Evolutionary conservation across 371 early-diverging fungal genomes (phyloP).

Genomic region (Apophysomyces variabilis): DNA sequence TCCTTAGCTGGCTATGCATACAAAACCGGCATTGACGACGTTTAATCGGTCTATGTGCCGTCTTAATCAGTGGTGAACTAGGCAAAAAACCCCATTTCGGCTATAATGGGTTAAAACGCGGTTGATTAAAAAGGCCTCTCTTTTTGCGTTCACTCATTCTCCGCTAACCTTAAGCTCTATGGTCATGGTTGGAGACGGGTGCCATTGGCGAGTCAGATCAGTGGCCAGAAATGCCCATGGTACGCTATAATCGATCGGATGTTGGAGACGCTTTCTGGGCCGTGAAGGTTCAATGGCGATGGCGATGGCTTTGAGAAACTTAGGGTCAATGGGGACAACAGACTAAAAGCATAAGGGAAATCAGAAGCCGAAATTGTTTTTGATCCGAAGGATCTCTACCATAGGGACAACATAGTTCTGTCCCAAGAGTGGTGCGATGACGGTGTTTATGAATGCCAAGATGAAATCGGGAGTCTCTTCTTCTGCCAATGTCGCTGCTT

Average conservation of each 20-base stretch:
- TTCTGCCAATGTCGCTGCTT: slow-evolving; percentile 18
- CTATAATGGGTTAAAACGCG: slow-evolving; percentile 23
- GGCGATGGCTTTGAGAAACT: slow-evolving; percentile 32
- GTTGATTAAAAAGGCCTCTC: neutral
- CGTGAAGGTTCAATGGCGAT: slow-evolving; percentile 24
- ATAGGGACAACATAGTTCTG: slow-evolving; percentile 32
- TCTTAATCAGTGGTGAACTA: slow-evolving; percentile 25
- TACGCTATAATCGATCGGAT: slow-evolving; percentile 21
- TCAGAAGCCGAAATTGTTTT: neutral
- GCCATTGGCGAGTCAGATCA: slow-evolving; percentile 37
- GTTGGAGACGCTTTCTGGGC: slow-evolving; percentile 20
- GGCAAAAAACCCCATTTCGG: slow-evolving; percentile 71
- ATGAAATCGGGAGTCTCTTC: slow-evolving; percentile 20
- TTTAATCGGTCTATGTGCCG: slow-evolving; percentile 28
- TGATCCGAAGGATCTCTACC: slow-evolving; percentile 25
- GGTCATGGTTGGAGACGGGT: slow-evolving; percentile 19
- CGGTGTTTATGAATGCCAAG: slow-evolving; percentile 25
- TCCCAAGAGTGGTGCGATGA: slow-evolving; percentile 48
- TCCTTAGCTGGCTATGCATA: slow-evolving; percentile 56
- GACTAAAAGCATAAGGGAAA: slow-evolving; percentile 16
- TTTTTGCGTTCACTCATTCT: slow-evolving; percentile 3
- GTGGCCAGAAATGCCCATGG: slow-evolving; percentile 32
- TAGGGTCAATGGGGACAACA: slow-evolving; percentile 23
- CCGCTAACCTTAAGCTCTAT: slow-evolving; percentile 49
- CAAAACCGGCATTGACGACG: slow-evolving; percentile 59